Conservation (phyloP, 2,329 filamentous ascomycete species). For the Phaeosphaeriaceae sp. region DNA sequence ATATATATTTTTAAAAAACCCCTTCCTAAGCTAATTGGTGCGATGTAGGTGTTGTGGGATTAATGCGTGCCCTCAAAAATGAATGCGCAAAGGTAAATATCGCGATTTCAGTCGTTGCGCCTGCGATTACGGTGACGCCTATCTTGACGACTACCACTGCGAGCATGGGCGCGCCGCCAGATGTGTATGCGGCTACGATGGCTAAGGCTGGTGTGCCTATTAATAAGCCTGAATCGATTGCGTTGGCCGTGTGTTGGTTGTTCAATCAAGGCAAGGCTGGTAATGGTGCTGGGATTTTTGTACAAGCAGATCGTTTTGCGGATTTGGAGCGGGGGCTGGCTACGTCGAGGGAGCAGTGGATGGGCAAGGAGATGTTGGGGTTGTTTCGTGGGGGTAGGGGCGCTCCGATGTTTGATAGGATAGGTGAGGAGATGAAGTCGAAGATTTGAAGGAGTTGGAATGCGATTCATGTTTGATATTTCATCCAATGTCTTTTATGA, state of each 20-base stretch:
- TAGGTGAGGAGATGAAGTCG: constrained; percentile 28
- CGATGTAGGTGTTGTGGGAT: constrained; percentile 52
- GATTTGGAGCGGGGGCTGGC: constrained; percentile 57
- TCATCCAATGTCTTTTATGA: too few species aligned
- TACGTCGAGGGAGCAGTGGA: constrained; percentile 54
- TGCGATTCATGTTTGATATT: neutral
- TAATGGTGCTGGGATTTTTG: constrained; percentile 55
- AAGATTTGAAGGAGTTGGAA: constrained; percentile 25
- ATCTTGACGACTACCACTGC: constrained; percentile 48
- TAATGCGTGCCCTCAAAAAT: constrained; percentile 58
- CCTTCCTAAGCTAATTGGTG: constrained; percentile 1
- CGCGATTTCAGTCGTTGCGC: constrained; percentile 56
- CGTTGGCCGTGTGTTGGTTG: constrained; percentile 53
- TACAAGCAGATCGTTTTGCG: constrained; percentile 52
- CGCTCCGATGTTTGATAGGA: constrained; percentile 38
- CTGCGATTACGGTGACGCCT: constrained; percentile 57
- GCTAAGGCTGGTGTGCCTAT: constrained; percentile 54
- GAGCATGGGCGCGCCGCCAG: constrained; percentile 37
- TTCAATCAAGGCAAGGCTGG: constrained; percentile 52
- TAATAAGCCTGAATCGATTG: constrained; percentile 54
- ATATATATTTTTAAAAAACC: too few species aligned
- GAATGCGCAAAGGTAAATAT: constrained; percentile 56
- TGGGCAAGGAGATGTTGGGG: constrained; percentile 59
- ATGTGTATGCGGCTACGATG: constrained; percentile 54
- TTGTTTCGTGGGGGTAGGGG: constrained; percentile 55